Base-by-base conservation (phyloP, 139 green algal genomes). In the Klebsormidium nitens region DNA sequence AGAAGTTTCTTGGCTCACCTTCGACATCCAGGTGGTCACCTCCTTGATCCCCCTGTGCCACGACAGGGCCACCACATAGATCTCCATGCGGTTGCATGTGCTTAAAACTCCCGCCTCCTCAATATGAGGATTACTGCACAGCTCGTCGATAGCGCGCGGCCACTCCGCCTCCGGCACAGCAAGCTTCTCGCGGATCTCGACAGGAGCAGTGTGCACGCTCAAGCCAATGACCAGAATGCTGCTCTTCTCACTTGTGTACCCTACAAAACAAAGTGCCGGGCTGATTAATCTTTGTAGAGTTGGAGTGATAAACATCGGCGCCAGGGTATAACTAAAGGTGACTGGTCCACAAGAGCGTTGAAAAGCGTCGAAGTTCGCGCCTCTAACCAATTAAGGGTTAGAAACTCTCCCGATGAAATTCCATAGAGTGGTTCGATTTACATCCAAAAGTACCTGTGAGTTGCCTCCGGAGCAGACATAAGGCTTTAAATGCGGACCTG, bases 61-160 rank as follows among this genome's bases (percentile, higher is more conserved):
- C 26, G 83, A 92, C 5, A 96, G 80, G 1, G 83, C 95, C n/a
- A 97, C 89, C 2, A 95, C 86, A 64, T 98, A 98, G 3, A 99
- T 83, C 58, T 99, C 95, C 91, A 99, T 95, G 52, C 95, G 88
- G 84, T 99, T 99, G 87, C 95, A 99, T 23, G 95, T 99, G 31
- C 88, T 96, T 34, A 99, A 82, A 34, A 98, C 88, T 2, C 79
- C 94, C 0, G 95, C 94, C 84, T 99, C 95, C 82, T 98, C 93
- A 26, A 99, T 93, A 81, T 99, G 95, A 0, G 95, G 95, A 74
- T 89, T 97, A 32, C 64, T 55, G 64, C 77, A 89, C 0, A 99
- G 89, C 87, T 98, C 91, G 44, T 87, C 81, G 66, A 98, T 97
- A 5, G 92, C 91, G 1, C 88, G 83, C 0, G 90, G 87, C 91